Base-by-base conservation (phyloP, 495 filamentous ascomycete genomes). In the Emericellopsis terricola region DNA sequence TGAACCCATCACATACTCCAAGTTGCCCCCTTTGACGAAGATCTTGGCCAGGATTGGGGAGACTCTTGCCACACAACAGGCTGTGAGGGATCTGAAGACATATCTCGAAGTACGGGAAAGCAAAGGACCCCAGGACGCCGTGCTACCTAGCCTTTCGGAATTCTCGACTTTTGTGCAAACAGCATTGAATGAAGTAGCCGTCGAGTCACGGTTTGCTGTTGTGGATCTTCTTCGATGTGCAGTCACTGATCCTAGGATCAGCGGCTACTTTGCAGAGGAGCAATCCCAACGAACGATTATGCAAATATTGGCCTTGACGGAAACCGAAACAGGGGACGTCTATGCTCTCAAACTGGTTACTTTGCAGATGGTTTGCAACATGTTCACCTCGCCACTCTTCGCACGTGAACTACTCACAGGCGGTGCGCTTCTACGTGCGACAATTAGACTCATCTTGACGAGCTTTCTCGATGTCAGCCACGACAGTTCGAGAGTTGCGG, bases 321-420 rank as follows among this genome's bases (percentile, higher is more conserved):
- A 65, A 31, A 41, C 53, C 3, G 47, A 62, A 2, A 32, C 48
- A 6, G 47, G 53, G 1, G 71, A 63, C 37, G 83, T 87, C 1
- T 93, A 96, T 48, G 69, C 75, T 14, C 68, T 94, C 8, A 73
- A 79, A 13, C 72, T 97, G 15, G 81, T 89, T 14, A 79, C 81
- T 1, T 57, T 81, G 13, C 71, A 75, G 16, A 60, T 63, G 41
- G 51, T 68, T 1, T 67, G 60, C 37, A 80, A 81, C 40, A 53
- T 76, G 6, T 78, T 76, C 37, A 74, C 73, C 1, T 55, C 65
- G 2, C 69, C 63, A 0, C 60, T 80, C 17, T 78, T 74, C 46
- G 48, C 56, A 1, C 43, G 52, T 18, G 48, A 59, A 20, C 50
- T 69, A 20, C 52, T 68, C 6, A 27, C 36, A 4, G 41, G 54